These are phyloP conservation scores for Colletotrichum cereale DNA, from an alignment of 2,329 filamentous ascomycete species.

Conservation along the genomic window DNA sequence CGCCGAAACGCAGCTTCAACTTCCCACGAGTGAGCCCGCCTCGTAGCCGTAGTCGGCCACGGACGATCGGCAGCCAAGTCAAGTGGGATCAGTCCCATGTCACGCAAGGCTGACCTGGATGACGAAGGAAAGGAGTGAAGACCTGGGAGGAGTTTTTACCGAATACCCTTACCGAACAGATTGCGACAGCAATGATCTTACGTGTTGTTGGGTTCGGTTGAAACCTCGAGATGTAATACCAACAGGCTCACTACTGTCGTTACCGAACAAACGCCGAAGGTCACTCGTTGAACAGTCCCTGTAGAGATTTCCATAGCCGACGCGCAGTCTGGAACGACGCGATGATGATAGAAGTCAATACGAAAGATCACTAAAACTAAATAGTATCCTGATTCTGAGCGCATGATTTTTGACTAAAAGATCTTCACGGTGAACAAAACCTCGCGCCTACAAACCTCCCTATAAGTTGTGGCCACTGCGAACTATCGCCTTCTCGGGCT, in stretches of 20 bases:
- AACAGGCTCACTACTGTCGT: neutral
- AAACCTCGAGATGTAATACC: neutral
- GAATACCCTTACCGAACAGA: neutral
- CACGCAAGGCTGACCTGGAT: neutral
- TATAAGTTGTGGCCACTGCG: neutral
- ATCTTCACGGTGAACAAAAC: neutral
- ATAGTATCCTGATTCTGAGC: neutral
- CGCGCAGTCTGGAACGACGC: conserved; percentile 7
- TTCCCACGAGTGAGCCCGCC: neutral
- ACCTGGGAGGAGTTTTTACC: neutral
- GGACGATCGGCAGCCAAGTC: conserved; percentile 16
- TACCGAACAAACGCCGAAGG: neutral
- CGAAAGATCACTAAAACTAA: neutral
- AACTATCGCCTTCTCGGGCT: neutral
- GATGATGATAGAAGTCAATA: neutral
- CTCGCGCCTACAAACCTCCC: too few species aligned
- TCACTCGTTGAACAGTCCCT: neutral
- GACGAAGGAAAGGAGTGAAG: neutral
- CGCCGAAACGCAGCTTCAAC: conserved; percentile 24
- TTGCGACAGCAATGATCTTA: neutral
- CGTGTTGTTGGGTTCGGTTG: neutral
- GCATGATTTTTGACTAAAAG: too few species aligned
- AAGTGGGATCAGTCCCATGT: conserved; percentile 19
- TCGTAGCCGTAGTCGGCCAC: conserved; percentile 17
- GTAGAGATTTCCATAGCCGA: neutral